A percentile compares a stretch with the other conserved stretches of the same genome.
These are phyloP conservation scores for Microdochium trichocladiopsis DNA, from an alignment of 2,329 filamentous ascomycete species.

Conservation along the genomic window DNA sequence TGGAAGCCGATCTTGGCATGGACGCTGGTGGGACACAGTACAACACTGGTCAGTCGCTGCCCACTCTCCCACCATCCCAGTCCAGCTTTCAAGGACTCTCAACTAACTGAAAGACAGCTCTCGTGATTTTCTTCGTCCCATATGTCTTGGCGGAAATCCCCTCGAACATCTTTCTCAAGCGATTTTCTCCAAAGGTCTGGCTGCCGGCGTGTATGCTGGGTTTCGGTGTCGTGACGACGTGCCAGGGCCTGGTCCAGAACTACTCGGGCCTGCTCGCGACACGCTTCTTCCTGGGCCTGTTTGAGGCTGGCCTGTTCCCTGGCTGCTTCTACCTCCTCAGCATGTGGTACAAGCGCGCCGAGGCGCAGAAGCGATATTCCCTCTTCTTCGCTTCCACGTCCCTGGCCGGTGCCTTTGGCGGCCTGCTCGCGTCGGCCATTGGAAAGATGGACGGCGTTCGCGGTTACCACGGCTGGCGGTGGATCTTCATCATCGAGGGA, in stretches of 20 bases:
- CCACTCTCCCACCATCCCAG: background rate
- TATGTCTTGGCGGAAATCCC: constrained; percentile 69
- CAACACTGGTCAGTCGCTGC: constrained; percentile 48
- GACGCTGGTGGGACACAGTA: constrained; percentile 44
- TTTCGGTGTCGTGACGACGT: constrained; percentile 69
- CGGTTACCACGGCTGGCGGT: constrained; percentile 69
- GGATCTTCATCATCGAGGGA: constrained; percentile 79
- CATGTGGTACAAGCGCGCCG: constrained; percentile 84
- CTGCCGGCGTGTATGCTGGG: constrained; percentile 76
- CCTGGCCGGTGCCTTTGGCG: constrained; percentile 77
- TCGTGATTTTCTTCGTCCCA: constrained; percentile 77
- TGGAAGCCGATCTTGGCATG: constrained; percentile 57
- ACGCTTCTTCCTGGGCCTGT: constrained; percentile 78
- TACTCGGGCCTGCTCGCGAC: constrained; percentile 73
- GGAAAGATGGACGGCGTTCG: constrained; percentile 73
- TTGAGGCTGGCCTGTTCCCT: constrained; percentile 71
- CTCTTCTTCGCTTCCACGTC: constrained; percentile 89
- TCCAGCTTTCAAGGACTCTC: constrained; percentile 5
- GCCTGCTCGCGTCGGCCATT: constrained; percentile 77
- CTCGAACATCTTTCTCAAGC: constrained; percentile 66
- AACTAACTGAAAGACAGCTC: constrained; percentile 23
- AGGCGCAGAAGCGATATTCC: constrained; percentile 85
- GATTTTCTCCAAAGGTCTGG: constrained; percentile 33
- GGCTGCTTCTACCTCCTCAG: constrained; percentile 61
- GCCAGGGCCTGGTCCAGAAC: constrained; percentile 71